A percentile compares a stretch with the other conserved stretches of the same genome.
Evolutionary conservation across 139 green algal genomes (phyloP).

Genomic region (Chlorella ohadii): DNA sequence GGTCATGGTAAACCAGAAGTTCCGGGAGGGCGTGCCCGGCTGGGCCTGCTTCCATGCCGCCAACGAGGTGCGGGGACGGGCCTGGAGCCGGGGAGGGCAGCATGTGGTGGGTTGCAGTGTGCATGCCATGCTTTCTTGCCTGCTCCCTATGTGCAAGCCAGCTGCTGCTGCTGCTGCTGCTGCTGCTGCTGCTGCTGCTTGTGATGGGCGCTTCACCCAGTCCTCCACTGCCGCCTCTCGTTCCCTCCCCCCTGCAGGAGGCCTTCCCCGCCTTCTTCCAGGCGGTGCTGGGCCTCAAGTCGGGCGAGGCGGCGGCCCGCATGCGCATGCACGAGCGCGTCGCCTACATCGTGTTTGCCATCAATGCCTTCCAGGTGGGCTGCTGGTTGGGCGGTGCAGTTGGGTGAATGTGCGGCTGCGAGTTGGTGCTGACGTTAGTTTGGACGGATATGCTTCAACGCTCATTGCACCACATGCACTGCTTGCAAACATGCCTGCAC

Average conservation of each 20-base stretch:
- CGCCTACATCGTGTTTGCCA: conserved; percentile 87
- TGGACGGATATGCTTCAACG: too few relatives aligned
- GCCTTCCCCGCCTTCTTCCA: conserved; percentile 81
- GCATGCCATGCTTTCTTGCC: too few relatives aligned
- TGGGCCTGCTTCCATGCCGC: conserved; percentile 78
- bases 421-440: too few relatives aligned
- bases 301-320: not conserved
- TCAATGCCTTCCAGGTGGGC: conserved; percentile 84
- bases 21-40: conserved; percentile 81
- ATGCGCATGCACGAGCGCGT: conserved; percentile 71
- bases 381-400: too few relatives aligned
- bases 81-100: too few relatives aligned
- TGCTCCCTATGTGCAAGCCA: too few relatives aligned
- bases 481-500: too few relatives aligned
- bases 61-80: not conserved
- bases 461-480: too few relatives aligned
- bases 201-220: too few relatives aligned
- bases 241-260: conserved; percentile 55
- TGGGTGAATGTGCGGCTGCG: not conserved
- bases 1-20: conserved; percentile 97
- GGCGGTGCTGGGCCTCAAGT: conserved; percentile 71
- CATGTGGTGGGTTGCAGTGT: too few relatives aligned
- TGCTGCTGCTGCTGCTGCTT: too few relatives aligned
- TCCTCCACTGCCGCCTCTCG: not conserved
- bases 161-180: too few relatives aligned